Conservation (phyloP, 257 asterid species). For the Parsonsia alboflavescens region DNA sequence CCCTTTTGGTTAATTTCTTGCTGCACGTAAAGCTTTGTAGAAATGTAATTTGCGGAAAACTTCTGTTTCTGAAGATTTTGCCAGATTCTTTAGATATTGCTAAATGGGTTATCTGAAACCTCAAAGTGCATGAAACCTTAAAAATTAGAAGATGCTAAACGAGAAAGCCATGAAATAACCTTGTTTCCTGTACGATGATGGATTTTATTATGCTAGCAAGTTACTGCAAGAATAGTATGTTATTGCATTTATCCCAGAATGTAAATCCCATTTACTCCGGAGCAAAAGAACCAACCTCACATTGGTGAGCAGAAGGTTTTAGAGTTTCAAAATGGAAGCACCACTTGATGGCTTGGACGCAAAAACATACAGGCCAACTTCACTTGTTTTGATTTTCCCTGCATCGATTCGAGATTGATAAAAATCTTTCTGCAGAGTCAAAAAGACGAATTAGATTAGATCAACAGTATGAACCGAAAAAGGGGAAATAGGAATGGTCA, state of each 20-base stretch:
- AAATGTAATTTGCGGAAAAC: neutral
- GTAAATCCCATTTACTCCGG: neutral
- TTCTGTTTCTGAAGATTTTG: neutral
- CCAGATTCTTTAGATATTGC: neutral
- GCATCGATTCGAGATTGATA: conserved; percentile 71
- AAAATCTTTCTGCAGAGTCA: conserved; percentile 53
- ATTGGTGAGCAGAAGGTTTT: conserved; percentile 1
- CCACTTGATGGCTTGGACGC: conserved; percentile 99
- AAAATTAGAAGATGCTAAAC: neutral
- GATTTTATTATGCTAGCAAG: neutral
- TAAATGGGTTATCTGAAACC: neutral
- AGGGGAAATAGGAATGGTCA: neutral
- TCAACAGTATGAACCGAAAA: neutral
- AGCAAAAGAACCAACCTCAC: neutral
- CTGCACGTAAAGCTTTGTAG: neutral
- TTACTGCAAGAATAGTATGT: neutral
- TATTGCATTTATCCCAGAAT: neutral
- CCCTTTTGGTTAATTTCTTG: neutral
- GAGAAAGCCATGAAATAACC: neutral
- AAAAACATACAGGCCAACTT: conserved; percentile 63
- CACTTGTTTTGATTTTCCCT: conserved; percentile 58
- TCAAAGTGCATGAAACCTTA: neutral
- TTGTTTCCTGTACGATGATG: too few relatives aligned
- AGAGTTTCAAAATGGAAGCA: conserved; percentile 68
- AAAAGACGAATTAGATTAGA: neutral